Evolutionary conservation across 768 basidiomycete species (phyloP).

Genomic region (Agrocybe pediades): DNA sequence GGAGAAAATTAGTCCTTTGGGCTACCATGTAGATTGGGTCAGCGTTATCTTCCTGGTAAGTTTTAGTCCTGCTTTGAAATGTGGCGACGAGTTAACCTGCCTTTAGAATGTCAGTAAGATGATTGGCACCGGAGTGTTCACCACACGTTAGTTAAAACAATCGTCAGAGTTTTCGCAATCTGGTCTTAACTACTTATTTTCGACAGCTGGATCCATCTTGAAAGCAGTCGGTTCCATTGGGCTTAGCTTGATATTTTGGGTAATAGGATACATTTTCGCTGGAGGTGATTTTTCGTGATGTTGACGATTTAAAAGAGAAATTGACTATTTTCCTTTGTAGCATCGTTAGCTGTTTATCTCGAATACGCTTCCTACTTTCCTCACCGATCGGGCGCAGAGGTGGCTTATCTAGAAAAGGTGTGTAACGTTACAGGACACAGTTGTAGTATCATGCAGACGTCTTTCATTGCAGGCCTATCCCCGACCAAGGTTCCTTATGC

Average conservation of each 20-base stretch:
- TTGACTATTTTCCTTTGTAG: conserved; percentile 13
- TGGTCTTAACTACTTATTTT: neutral
- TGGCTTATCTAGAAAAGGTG: conserved; percentile 48
- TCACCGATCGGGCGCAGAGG: conserved; percentile 49
- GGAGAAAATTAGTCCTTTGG: conserved; percentile 3
- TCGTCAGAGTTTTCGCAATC: neutral
- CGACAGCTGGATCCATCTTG: conserved; percentile 36
- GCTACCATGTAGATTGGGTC: conserved; percentile 5
- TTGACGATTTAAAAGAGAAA: neutral
- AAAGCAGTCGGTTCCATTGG: conserved; percentile 39
- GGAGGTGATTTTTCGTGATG: conserved; percentile 24
- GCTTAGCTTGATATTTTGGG: conserved; percentile 41
- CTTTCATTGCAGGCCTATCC: conserved; percentile 36
- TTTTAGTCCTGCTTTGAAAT: neutral
- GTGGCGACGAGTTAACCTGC: neutral
- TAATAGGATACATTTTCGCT: conserved; percentile 37
- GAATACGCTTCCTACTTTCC: conserved; percentile 52
- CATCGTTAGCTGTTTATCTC: conserved; percentile 39
- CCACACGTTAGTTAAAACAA: conserved; percentile 4
- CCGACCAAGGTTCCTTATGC: conserved; percentile 41
- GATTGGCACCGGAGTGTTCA: conserved; percentile 9
- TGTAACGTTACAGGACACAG: neutral
- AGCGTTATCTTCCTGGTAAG: conserved; percentile 5
- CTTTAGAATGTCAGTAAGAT: conserved; percentile 6
- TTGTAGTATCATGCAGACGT: neutral